Conservation (phyloP, 1,284 basidiomycete species). For the Tylopilus orsonianus region DNA sequence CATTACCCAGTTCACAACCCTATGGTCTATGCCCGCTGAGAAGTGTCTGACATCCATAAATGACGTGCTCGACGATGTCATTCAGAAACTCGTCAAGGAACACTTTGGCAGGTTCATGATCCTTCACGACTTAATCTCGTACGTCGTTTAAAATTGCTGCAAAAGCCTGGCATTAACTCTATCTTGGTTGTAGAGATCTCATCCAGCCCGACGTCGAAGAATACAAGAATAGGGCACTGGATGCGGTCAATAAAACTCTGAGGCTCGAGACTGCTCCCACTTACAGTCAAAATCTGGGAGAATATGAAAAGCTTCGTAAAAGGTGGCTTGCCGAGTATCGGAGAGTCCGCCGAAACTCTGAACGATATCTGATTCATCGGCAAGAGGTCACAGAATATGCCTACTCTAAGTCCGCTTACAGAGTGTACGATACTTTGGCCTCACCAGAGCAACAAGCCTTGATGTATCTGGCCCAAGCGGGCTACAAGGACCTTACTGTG, state of each 20-base stretch:
- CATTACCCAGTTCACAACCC: conserved; percentile 38
- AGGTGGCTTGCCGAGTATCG: conserved; percentile 24
- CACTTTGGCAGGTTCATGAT: conserved; percentile 38
- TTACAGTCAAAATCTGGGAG: conserved; percentile 36
- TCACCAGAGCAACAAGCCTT: conserved; percentile 17
- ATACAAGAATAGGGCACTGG: conserved; percentile 11
- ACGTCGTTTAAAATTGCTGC: background rate
- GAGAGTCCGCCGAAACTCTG: conserved; percentile 7
- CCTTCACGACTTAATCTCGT: conserved; percentile 34
- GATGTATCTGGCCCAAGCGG: conserved; percentile 18
- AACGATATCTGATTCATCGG: background rate
- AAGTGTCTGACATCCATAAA: conserved; percentile 40
- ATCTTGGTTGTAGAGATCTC: conserved; percentile 16
- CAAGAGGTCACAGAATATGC: no score
- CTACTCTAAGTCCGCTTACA: no score
- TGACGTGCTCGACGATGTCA: conserved; percentile 20
- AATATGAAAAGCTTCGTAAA: conserved; percentile 25
- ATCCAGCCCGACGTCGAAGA: conserved; percentile 26
- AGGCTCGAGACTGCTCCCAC: conserved; percentile 29
- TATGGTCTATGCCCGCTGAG: conserved; percentile 43
- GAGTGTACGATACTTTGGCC: background rate
- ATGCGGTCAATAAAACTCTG: conserved; percentile 25
- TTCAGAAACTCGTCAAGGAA: conserved; percentile 20
- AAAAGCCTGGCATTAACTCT: background rate
- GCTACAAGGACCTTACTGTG: conserved; percentile 21